phyloP scores from a whole-genome alignment of 208 protist species.

The Wallacemonas rigidus region DNA sequence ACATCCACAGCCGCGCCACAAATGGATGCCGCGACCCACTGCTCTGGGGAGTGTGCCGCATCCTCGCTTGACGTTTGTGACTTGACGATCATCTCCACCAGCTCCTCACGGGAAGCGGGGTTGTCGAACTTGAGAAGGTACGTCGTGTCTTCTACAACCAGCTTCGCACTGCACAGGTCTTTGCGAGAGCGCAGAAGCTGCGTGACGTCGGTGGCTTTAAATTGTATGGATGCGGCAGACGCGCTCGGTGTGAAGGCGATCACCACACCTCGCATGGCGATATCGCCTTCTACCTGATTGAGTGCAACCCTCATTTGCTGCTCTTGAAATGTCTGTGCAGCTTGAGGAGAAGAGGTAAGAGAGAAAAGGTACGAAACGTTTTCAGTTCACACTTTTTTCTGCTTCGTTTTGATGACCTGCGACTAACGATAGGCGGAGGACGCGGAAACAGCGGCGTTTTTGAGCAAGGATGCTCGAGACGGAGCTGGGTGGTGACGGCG shows the following conservation, averaged over 20 bases:
- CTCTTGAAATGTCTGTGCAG: not conserved
- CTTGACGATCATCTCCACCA: conserved; percentile 45
- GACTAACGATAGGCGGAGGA: too few species aligned
- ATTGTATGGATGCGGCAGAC: conserved; percentile 17
- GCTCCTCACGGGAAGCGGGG: conserved; percentile 37
- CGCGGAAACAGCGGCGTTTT: too few species aligned
- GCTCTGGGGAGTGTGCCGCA: conserved; percentile 28
- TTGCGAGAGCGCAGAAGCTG: conserved; percentile 76
- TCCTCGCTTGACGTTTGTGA: conserved; percentile 25
- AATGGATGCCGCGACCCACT: conserved; percentile 64
- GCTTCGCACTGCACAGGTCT: conserved; percentile 45
- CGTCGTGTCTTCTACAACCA: conserved; percentile 31
- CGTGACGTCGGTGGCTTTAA: conserved; percentile 39
- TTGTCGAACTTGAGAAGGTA: conserved; percentile 52
- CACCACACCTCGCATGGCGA: conserved; percentile 50
- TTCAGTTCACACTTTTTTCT: too few species aligned
- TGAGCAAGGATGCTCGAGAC: too few species aligned
- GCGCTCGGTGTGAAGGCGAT: conserved; percentile 29
- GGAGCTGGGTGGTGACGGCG: too few species aligned
- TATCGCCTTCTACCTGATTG: conserved; percentile 41
- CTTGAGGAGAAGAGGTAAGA: not conserved
- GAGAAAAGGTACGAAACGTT: not conserved
- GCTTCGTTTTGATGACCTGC: too few species aligned
- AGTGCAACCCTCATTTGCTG: conserved; percentile 46
- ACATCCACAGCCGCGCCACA: conserved; percentile 71